Evolutionary conservation across 257 asterid species (phyloP).

Genomic region (Ballota nigra): DNA sequence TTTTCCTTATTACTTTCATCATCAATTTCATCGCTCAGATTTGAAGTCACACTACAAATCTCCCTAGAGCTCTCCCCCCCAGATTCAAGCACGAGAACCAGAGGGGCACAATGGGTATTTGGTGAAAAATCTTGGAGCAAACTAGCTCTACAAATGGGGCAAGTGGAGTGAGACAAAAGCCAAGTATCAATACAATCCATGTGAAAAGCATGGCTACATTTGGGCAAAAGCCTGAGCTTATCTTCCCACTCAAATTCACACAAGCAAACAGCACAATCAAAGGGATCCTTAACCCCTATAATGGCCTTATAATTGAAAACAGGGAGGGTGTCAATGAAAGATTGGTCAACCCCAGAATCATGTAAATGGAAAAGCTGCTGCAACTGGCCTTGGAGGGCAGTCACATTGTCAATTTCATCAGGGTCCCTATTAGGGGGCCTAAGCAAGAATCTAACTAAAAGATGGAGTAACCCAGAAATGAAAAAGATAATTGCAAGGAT

Average conservation of each 20-base stretch:
- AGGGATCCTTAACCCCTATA: constrained; percentile 82
- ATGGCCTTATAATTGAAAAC: constrained; percentile 75
- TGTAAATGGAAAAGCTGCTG: constrained; percentile 93
- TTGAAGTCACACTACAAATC: constrained; percentile 51
- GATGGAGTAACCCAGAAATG: constrained; percentile 78
- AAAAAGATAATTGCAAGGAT: constrained; percentile 82
- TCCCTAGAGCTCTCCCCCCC: constrained; percentile 77
- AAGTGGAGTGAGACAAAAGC: constrained; percentile 91
- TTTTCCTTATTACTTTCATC: too few relatives aligned
- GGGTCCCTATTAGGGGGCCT: constrained; percentile 63
- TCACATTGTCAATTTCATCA: constrained; percentile 60
- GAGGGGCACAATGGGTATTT: constrained; percentile 43
- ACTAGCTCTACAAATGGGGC: constrained; percentile 89
- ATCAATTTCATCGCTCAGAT: constrained; percentile 34
- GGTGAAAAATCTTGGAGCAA: constrained; percentile 54
- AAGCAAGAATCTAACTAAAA: constrained; percentile 65
- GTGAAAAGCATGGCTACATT: constrained; percentile 97
- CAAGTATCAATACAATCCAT: constrained; percentile 96
- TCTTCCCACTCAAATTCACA: constrained; percentile 88
- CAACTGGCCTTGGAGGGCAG: constrained; percentile 84
- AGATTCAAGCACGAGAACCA: constrained; percentile 81
- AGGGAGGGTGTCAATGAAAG: constrained; percentile 83
- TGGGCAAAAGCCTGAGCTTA: constrained; percentile 71
- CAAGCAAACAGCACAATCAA: constrained; percentile 94
- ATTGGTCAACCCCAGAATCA: constrained; percentile 94